These are phyloP conservation scores for Exophiala spinifera DNA, from an alignment of 2,329 filamentous ascomycete species.

Conservation along the genomic window DNA sequence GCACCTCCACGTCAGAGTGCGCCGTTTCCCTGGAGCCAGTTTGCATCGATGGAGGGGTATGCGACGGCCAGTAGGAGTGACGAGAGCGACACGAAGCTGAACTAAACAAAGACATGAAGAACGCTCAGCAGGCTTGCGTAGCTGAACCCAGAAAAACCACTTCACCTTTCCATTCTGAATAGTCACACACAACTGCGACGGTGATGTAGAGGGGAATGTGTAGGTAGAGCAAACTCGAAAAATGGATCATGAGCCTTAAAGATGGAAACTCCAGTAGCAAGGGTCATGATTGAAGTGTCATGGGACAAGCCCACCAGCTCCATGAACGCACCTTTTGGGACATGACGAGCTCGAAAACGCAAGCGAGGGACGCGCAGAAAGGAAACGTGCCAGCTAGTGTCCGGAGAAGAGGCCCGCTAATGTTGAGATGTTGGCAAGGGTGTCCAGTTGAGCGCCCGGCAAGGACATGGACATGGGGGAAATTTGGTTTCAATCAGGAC, in stretches of 20 bases:
- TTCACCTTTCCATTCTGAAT: background rate
- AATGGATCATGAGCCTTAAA: conserved; percentile 11
- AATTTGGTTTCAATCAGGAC: conserved; percentile 17
- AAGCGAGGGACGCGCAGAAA: conserved; percentile 20
- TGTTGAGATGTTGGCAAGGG: background rate
- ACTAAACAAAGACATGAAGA: background rate
- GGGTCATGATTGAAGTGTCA: conserved; percentile 16
- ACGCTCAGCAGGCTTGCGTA: background rate
- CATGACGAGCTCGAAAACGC: conserved; percentile 19
- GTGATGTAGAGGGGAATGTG: background rate
- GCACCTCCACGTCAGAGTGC: conserved; percentile 14
- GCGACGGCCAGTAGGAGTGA: background rate
- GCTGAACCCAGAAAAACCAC: background rate
- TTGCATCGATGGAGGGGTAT: conserved; percentile 8
- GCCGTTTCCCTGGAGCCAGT: conserved; percentile 2
- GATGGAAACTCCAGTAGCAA: conserved; percentile 9
- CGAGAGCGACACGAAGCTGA: background rate
- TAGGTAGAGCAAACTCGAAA: conserved; percentile 2
- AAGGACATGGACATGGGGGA: conserved; percentile 8
- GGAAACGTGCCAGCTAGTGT: conserved; percentile 23
- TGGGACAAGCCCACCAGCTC: conserved; percentile 20
- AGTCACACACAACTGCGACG: background rate
- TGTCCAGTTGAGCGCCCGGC: background rate
- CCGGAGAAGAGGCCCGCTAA: conserved; percentile 13
- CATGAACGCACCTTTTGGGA: conserved; percentile 19